Evolutionary conservation across 805 yeast species (phyloP).

Genomic region (Schwanniomyces yamadae): DNA sequence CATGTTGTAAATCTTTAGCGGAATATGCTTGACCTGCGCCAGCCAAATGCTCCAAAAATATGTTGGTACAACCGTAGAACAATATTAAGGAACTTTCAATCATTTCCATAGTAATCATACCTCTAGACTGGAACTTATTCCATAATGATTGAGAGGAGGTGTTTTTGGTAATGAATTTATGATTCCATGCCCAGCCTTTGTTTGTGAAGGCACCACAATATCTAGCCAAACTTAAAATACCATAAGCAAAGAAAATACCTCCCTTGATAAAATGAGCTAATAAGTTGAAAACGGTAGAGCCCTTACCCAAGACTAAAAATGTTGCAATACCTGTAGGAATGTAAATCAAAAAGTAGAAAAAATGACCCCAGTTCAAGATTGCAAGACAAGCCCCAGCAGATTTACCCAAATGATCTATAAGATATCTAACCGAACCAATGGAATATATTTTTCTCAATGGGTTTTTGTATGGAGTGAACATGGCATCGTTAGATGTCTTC

Average conservation of each 20-base stretch:
- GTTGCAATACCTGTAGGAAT: constrained; percentile 63
- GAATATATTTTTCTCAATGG: constrained; percentile 2
- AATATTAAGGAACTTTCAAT: constrained; percentile 77
- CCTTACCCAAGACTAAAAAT: constrained; percentile 69
- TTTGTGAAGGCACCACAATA: constrained; percentile 78
- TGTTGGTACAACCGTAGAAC: constrained; percentile 85
- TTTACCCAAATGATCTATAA: constrained; percentile 23
- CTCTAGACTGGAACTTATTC: constrained; percentile 39
- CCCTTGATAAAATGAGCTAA: constrained; percentile 97
- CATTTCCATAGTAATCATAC: constrained; percentile 77
- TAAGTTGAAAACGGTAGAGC: constrained; percentile 66
- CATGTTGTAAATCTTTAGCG: constrained; percentile 49
- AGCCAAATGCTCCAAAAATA: constrained; percentile 82
- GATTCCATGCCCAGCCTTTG: constrained; percentile 92
- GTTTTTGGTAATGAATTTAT: constrained; percentile 28
- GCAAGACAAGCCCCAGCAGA: constrained; percentile 35
- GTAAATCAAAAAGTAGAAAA: constrained; percentile 58
- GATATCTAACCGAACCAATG: constrained; percentile 1
- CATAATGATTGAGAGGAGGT: constrained; percentile 24
- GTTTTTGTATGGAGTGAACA: constrained; percentile 9
- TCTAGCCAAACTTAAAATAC: constrained; percentile 78
- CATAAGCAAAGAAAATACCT: constrained; percentile 77
- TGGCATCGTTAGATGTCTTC: constrained; percentile 23
- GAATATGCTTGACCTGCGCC: constrained; percentile 77
- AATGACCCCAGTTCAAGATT: constrained; percentile 61